Conservation (phyloP, 1,284 basidiomycete genomes). For the Trichosporon coremiiforme region DNA sequence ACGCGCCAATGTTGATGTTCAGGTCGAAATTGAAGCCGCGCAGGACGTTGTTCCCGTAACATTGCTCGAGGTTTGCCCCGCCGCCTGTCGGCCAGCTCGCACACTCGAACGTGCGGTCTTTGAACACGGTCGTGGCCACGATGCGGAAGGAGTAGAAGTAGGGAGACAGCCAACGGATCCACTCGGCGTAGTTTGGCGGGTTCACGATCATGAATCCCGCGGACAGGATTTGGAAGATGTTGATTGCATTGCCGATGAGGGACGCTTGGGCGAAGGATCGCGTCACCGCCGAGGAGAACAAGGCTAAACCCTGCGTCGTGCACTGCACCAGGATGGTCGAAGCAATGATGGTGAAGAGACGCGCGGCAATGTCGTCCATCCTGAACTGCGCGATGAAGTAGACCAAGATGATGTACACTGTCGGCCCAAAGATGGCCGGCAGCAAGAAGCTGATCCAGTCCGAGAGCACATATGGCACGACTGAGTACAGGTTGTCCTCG, state of each 20-base stretch:
- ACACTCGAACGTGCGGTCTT: slow-evolving; percentile 56
- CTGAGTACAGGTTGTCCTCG: slow-evolving; percentile 51
- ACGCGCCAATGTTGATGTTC: slow-evolving; percentile 52
- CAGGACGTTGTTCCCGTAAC: slow-evolving; percentile 58
- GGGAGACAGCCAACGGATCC: slow-evolving; percentile 56
- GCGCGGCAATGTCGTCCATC: slow-evolving; percentile 52
- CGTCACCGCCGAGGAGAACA: slow-evolving; percentile 53
- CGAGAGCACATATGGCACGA: slow-evolving; percentile 55
- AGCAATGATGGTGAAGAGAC: slow-evolving; percentile 57
- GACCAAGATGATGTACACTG: slow-evolving; percentile 52
- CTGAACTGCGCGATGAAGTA: slow-evolving; percentile 56
- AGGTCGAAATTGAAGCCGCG: slow-evolving; percentile 51
- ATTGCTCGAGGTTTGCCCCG: slow-evolving; percentile 53
- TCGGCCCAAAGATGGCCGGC: slow-evolving; percentile 50
- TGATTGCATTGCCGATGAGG: slow-evolving; percentile 52
- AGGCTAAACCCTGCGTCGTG: slow-evolving; percentile 54
- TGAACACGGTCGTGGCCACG: slow-evolving; percentile 55
- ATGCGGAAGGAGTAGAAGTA: slow-evolving; percentile 54
- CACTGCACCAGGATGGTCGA: slow-evolving; percentile 56
- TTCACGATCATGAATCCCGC: slow-evolving; percentile 52
- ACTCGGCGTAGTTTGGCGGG: slow-evolving; percentile 57
- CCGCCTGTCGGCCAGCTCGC: slow-evolving; percentile 39
- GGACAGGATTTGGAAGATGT: slow-evolving; percentile 46
- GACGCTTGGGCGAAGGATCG: slow-evolving; percentile 55
- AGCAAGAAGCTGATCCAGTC: slow-evolving; percentile 54